phyloP scores from a whole-genome alignment of 2,329 filamentous ascomycete genomes.

The Xylariaceae sp. region DNA sequence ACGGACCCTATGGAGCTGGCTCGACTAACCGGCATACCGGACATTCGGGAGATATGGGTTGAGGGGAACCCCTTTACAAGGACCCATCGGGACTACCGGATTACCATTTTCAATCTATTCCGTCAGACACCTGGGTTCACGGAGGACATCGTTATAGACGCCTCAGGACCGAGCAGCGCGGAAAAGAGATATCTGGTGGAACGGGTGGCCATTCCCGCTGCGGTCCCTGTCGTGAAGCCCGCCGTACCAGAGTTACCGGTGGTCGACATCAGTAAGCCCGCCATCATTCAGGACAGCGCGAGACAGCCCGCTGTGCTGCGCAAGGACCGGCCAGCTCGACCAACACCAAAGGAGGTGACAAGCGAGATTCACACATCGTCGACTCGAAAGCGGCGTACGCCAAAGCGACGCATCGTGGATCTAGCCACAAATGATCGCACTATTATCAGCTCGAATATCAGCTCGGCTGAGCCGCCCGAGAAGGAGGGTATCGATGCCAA shows the following conservation, averaged over 20 bases:
- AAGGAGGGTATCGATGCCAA: conserved; percentile 19
- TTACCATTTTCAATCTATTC: conserved; percentile 95
- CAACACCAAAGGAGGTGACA: conserved; percentile 45
- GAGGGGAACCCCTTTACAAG: conserved; percentile 87
- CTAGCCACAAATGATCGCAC: conserved; percentile 48
- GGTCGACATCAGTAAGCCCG: conserved; percentile 62
- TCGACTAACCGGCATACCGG: conserved; percentile 81
- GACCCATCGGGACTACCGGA: conserved; percentile 76
- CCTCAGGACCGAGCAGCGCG: conserved; percentile 72
- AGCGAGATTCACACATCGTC: conserved; percentile 56
- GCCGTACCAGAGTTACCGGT: conserved; percentile 56
- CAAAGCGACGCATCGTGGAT: conserved; percentile 61
- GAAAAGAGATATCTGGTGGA: conserved; percentile 83
- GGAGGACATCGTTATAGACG: conserved; percentile 86
- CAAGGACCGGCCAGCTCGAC: conserved; percentile 48
- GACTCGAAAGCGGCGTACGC: conserved; percentile 53
- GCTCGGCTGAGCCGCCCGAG: conserved; percentile 22
- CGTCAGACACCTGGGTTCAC: conserved; percentile 82
- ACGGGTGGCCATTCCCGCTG: conserved; percentile 67
- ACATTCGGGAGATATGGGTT: conserved; percentile 89
- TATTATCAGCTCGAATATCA: too few species aligned
- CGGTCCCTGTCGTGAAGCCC: conserved; percentile 72
- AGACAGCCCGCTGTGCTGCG: conserved; percentile 49
- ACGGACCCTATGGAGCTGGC: conserved; percentile 90
- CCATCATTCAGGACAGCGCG: conserved; percentile 49